Evolutionary conservation across 768 basidiomycete genomes (phyloP).

Genomic region (Lentinula raphanica): DNA sequence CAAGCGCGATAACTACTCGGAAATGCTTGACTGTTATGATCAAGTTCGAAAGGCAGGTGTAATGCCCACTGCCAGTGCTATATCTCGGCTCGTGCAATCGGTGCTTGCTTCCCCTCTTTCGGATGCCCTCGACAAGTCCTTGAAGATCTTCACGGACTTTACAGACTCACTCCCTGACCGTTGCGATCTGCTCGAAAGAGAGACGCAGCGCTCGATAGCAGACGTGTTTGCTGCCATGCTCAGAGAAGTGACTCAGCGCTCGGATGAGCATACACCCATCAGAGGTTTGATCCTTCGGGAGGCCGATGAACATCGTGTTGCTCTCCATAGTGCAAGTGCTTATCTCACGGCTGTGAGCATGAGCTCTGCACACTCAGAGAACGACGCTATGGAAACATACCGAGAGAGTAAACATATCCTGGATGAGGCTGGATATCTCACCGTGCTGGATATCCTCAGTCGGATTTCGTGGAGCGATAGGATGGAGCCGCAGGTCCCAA

Average conservation of each 20-base stretch:
- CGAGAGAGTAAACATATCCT: conserved; percentile 35
- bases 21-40: conserved; percentile 48
- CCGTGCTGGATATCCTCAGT: conserved; percentile 62
- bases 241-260: conserved; percentile 40
- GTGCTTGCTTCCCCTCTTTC: conserved; percentile 33
- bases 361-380: conserved; percentile 41
- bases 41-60: conserved; percentile 39
- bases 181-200: neutral
- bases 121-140: conserved; percentile 44
- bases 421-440: conserved; percentile 53
- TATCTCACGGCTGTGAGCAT: conserved; percentile 63
- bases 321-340: conserved; percentile 39
- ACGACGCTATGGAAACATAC: conserved; percentile 64
- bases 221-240: conserved; percentile 53
- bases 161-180: conserved; percentile 11
- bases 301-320: conserved; percentile 51
- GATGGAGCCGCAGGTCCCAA: conserved; percentile 29
- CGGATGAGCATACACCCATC: conserved; percentile 42
- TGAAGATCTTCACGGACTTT: conserved; percentile 49
- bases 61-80: conserved; percentile 42
- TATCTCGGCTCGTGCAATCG: conserved; percentile 33
- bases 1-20: conserved; percentile 1
- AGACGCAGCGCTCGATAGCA: conserved; percentile 32
- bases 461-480: conserved; percentile 44
- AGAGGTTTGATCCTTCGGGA: conserved; percentile 55